Base-by-base conservation (phyloP, 2,329 filamentous ascomycete species). In the Aspergillus floridensis region DNA sequence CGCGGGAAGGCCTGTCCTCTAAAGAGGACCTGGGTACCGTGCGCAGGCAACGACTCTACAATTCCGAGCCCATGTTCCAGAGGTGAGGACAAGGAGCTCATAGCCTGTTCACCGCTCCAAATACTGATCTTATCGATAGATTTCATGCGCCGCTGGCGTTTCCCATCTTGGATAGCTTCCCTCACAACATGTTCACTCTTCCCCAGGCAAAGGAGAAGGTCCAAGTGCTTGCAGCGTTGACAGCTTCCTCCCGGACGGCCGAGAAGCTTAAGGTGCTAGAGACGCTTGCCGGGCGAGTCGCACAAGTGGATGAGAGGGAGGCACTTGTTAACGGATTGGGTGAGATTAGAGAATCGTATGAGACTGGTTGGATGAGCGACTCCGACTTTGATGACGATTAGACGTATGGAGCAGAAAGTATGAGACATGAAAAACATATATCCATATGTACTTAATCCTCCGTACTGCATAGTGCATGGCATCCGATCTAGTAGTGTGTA, bases 321-420 rank as follows among this genome's bases (percentile, higher is more conserved):
- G 81, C 82, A 2, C 80, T 98, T n/a, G 85, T 86, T 49, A 95
- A 96, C 70, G 87, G 89, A 12, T 80, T 99, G 44, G 87, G 89
- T 24, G 88, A 90, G 60, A 87, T 98, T 68, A 88, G 89, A 1
- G 93, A 96, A 70, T 90, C 90, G 60, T 98, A 97, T 73, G 87
- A 91, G 66, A 91, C 95, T 62, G 92, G 92, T 1, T 96, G 91
- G 90, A 87, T 86, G 12, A 92, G 89, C 68, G 91, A 87, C 56
- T 76, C 73, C 21, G 79, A 80, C 32, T 74, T 74, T 48, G 77
- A 75, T 16, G 75, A 79, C 60, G 78, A 80, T 62, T 77, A 65
- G 58, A 22, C 29, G 6, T 21, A 29, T 38, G n/a, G 16, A 56
- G 8, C 31, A 55, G 19, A 4, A 6, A 49, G 32, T 16, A 29